phyloP scores from a whole-genome alignment of 352 stramenopile species.

The Phytophthora macrochlamydospora region DNA sequence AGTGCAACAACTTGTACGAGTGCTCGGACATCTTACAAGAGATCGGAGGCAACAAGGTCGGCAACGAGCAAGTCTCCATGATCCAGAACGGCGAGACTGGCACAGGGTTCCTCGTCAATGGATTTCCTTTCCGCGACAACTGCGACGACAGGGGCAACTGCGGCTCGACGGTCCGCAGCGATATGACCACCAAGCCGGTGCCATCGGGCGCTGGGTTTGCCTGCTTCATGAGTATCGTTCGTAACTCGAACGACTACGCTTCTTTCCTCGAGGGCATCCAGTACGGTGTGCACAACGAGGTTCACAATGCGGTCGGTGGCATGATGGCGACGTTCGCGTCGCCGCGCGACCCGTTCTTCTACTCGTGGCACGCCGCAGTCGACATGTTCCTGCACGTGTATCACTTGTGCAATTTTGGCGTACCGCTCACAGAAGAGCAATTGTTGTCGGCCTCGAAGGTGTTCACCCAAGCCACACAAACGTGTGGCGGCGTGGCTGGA shows the following conservation, averaged over 20 bases:
- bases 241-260: constrained; percentile 48
- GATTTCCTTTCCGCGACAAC: constrained; percentile 28
- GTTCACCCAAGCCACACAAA: constrained; percentile 41
- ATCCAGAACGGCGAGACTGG: constrained; percentile 31
- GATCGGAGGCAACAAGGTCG: constrained; percentile 37
- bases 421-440: constrained; percentile 36
- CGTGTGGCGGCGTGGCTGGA: constrained; percentile 40
- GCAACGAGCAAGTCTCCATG: constrained; percentile 8
- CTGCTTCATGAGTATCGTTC: constrained; percentile 44
- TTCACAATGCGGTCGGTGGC: constrained; percentile 53
- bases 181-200: constrained; percentile 34
- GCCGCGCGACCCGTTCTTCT: constrained; percentile 58
- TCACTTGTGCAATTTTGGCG: constrained; percentile 56
- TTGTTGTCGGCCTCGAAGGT: constrained; percentile 39
- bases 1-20: constrained; percentile 54
- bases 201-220: constrained; percentile 45
- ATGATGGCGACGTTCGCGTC: constrained; percentile 51
- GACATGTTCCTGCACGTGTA: constrained; percentile 64
- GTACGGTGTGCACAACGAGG: constrained; percentile 58
- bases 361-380: constrained; percentile 57
- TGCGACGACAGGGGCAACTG: constrained; percentile 41
- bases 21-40: constrained; percentile 55
- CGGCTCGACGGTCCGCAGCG: constrained; percentile 36
- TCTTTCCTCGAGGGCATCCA: constrained; percentile 58
- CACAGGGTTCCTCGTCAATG: constrained; percentile 28